Evolutionary conservation across 73 alveolate species (phyloP).

Genomic region (Paramecium biaurelia): DNA sequence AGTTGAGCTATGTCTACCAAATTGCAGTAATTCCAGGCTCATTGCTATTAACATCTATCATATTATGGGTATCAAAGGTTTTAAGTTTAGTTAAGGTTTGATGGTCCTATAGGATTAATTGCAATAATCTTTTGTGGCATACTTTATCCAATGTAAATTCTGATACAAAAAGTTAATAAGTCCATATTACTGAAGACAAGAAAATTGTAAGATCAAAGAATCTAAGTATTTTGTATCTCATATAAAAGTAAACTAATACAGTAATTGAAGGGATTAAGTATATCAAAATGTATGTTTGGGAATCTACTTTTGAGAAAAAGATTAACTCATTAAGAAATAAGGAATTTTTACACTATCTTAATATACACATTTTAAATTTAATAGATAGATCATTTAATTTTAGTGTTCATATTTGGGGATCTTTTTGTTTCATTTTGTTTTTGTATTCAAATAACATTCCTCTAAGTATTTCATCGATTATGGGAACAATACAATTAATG

Average conservation of each 20-base stretch:
- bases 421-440: not conserved
- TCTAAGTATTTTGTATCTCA: slow-evolving; percentile 1
- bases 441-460: not conserved
- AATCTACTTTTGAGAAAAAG: not conserved
- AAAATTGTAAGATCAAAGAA: slow-evolving; percentile 51
- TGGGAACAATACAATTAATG: not conserved
- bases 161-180: not conserved
- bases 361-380: not conserved
- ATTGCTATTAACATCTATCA: not conserved
- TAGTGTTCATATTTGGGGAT: slow-evolving; percentile 12
- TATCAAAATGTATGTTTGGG: slow-evolving; percentile 68
- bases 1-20: not conserved
- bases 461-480: not conserved
- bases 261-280: slow-evolving; percentile 62
- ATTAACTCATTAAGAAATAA: slow-evolving; percentile 27
- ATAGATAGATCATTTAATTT: slow-evolving; percentile 25
- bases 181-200: not conserved
- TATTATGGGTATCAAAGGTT: not conserved
- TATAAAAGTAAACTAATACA: not conserved
- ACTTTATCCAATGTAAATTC: slow-evolving; percentile 42
- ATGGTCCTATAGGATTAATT: slow-evolving; percentile 43
- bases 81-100: not conserved
- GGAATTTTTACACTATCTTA: slow-evolving; percentile 25
- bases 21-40: slow-evolving; percentile 42
- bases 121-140: slow-evolving; percentile 29